phyloP scores from a whole-genome alignment of 2,329 filamentous ascomycete species.

The Neopestalotiopsis rosae region DNA sequence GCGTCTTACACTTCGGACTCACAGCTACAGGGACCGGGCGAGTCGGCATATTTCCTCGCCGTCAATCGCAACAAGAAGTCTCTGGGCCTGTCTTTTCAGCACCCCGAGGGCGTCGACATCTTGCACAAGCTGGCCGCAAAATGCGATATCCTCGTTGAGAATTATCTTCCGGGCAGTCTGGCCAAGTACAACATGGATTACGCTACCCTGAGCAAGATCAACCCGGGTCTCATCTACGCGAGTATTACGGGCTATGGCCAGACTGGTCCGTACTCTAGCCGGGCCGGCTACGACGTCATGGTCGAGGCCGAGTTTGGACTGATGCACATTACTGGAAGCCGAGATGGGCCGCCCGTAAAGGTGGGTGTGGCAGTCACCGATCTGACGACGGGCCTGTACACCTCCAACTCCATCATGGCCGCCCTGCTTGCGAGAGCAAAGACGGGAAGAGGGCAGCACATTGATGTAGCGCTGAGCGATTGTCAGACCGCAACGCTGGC shows the following conservation, averaged over 20 bases:
- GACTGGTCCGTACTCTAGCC: conserved; percentile 84
- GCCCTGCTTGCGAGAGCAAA: conserved; percentile 78
- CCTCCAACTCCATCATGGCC: conserved; percentile 94
- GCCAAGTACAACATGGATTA: conserved; percentile 94
- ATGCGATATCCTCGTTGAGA: conserved; percentile 94
- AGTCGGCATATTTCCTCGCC: conserved; percentile 92
- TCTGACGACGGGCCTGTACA: conserved; percentile 92
- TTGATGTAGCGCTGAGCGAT: conserved; percentile 90
- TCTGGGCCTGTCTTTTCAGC: conserved; percentile 86
- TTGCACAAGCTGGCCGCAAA: conserved; percentile 83
- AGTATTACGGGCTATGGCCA: conserved; percentile 98
- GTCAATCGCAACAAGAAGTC: conserved; percentile 99
- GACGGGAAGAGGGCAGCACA: conserved; percentile 85
- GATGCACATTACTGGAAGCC: conserved; percentile 95
- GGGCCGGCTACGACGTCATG: conserved; percentile 98
- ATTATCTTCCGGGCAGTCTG: conserved; percentile 89
- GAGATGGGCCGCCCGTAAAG: conserved; percentile 92
- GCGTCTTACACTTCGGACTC: conserved; percentile 73
- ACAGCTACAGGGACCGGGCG: conserved; percentile 72
- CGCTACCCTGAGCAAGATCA: conserved; percentile 77
- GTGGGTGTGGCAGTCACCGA: conserved; percentile 98
- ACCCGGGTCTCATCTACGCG: conserved; percentile 88
- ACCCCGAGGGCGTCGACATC: conserved; percentile 82
- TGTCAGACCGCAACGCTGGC: conserved; percentile 92
- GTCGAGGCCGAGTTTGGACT: conserved; percentile 97